phyloP scores from a whole-genome alignment of 805 yeast genomes.

The Teunomyces panamensis region DNA sequence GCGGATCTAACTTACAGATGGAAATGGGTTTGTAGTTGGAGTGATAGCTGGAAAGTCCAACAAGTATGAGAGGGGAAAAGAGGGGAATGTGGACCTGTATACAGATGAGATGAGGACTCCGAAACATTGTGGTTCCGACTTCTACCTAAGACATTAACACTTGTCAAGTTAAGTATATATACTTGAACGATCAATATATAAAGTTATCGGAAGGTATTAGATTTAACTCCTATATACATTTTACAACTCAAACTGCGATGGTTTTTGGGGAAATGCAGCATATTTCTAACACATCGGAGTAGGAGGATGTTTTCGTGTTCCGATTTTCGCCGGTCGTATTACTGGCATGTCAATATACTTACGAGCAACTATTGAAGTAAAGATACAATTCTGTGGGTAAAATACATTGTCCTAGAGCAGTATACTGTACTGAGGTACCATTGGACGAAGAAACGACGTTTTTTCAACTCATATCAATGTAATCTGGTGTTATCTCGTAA shows the following conservation, averaged over 20 bases:
- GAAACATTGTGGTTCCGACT: neutral
- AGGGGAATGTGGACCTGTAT: neutral
- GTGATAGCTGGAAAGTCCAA: too few relatives aligned
- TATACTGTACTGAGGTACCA: too few relatives aligned
- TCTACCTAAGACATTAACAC: neutral
- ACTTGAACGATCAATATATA: too few relatives aligned
- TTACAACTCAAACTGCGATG: neutral
- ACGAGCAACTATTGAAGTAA: neutral
- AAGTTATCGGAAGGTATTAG: too few relatives aligned
- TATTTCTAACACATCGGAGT: neutral
- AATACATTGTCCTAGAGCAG: too few relatives aligned
- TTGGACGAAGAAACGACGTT: neutral
- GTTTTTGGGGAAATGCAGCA: neutral
- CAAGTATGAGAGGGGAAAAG: neutral
- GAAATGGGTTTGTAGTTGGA: too few relatives aligned
- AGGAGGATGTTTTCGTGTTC: neutral
- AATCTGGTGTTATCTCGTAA: neutral
- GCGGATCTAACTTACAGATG: too few relatives aligned
- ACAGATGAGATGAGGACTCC: neutral
- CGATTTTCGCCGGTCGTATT: neutral
- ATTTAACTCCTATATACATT: neutral
- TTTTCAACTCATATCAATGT: neutral
- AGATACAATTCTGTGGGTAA: neutral
- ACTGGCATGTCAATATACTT: neutral
- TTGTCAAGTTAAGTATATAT: neutral